Evolutionary conservation across 2,329 filamentous ascomycete genomes (phyloP).

Genomic region (Paracorniculantispora psalliotae): DNA sequence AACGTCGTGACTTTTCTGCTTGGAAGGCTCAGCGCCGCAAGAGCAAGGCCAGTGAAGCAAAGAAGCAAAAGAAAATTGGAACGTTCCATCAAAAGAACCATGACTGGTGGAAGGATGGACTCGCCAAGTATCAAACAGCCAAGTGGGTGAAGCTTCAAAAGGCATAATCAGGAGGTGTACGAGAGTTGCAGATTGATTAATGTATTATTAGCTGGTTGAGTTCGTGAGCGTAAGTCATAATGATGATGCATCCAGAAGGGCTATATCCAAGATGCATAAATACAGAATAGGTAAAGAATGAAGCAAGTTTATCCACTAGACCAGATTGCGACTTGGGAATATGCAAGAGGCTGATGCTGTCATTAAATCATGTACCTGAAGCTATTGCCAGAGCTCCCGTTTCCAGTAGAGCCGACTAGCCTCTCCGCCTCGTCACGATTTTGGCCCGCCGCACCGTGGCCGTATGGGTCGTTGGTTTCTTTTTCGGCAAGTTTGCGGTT

Average conservation of each 20-base stretch:
- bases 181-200: background rate
- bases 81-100: conserved; percentile 20
- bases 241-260: background rate
- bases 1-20: conserved; percentile 23
- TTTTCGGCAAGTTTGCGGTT: conserved; percentile 43
- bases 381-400: conserved; percentile 20
- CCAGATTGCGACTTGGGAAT: background rate
- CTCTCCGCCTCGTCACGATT: conserved; percentile 33
- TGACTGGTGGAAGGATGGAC: conserved; percentile 33
- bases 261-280: conserved; percentile 7
- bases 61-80: conserved; percentile 24
- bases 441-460: background rate
- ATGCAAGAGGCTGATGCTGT: background rate
- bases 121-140: conserved; percentile 28
- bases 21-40: conserved; percentile 26
- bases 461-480: conserved; percentile 22
- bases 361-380: conserved; percentile 46
- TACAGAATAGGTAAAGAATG: conserved; percentile 5
- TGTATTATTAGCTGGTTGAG: background rate
- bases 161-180: too few relatives aligned
- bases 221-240: conserved; percentile 6
- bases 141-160: conserved; percentile 28
- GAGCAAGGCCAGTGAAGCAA: conserved; percentile 20
- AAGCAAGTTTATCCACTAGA: background rate
- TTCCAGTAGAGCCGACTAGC: conserved; percentile 30